Conservation (phyloP, 257 asterid genomes). For the Rehmannia glutinosa region DNA sequence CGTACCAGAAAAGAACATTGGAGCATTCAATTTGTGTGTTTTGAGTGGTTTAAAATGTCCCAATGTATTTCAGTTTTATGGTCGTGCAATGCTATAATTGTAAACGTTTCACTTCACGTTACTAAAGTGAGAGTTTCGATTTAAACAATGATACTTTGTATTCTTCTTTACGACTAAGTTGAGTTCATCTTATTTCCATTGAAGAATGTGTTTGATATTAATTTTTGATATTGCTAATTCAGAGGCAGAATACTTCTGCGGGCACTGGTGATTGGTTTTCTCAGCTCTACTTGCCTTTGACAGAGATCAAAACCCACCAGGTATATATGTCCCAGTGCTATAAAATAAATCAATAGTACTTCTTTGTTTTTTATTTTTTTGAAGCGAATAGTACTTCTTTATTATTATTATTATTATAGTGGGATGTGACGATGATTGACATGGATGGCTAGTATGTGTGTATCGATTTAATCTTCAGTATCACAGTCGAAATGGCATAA, state of each 20-base stretch:
- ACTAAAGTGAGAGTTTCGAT: background rate
- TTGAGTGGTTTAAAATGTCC: too few relatives aligned
- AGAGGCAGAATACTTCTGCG: conserved; percentile 32
- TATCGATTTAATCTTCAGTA: background rate
- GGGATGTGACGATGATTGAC: background rate
- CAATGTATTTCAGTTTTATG: background rate
- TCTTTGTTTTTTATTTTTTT: too few relatives aligned
- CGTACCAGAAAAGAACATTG: too few relatives aligned
- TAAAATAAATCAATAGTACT: background rate
- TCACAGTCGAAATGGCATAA: background rate
- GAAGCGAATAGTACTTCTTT: too few relatives aligned
- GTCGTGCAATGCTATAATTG: background rate
- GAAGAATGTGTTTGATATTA: background rate
- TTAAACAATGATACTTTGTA: background rate
- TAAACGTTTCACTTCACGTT: background rate
- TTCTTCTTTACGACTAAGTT: background rate
- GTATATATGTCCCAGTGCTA: conserved; percentile 19
- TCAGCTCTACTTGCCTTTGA: conserved; percentile 46
- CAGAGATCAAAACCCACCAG: conserved; percentile 32
- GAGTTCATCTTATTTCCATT: too few relatives aligned
- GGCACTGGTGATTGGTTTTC: conserved; percentile 32
- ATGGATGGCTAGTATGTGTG: background rate
- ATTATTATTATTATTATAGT: background rate
- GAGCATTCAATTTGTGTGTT: too few relatives aligned
- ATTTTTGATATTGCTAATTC: conserved; percentile 21